A percentile compares a stretch with the other conserved stretches of the same genome.
Conservation (phyloP, 2,329 filamentous ascomycete genomes). For the Colletotrichum sp. region DNA sequence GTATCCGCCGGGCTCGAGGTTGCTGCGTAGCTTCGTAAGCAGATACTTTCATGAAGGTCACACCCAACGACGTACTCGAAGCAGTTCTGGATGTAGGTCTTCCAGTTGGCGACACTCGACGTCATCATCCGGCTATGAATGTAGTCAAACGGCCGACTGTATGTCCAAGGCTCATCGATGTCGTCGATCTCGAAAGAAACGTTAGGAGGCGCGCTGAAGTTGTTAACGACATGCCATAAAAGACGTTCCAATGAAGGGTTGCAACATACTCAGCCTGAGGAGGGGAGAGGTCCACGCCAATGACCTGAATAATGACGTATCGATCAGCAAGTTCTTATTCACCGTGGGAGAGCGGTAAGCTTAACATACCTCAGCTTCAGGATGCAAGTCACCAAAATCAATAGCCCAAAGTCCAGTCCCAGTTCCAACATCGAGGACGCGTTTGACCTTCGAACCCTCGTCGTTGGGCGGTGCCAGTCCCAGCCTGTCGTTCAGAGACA, state of each 20-base stretch:
- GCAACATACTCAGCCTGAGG: constrained; percentile 40
- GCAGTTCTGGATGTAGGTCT: constrained; percentile 38
- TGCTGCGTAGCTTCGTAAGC: constrained; percentile 8
- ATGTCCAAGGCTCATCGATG: constrained; percentile 44
- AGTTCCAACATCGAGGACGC: constrained; percentile 50
- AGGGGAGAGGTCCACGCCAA: constrained; percentile 45
- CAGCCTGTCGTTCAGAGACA: constrained; percentile 28
- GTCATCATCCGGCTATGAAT: constrained; percentile 43
- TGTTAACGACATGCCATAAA: background rate
- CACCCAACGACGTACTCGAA: constrained; percentile 28
- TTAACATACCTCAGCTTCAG: constrained; percentile 26
- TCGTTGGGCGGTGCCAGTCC: constrained; percentile 21
- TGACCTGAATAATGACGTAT: constrained; percentile 25
- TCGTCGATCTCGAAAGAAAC: constrained; percentile 52
- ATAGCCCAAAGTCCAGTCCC: constrained; percentile 53
- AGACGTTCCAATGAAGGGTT: background rate
- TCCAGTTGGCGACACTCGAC: constrained; percentile 37
- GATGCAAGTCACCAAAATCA: constrained; percentile 38
- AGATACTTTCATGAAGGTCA: background rate
- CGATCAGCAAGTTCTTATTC: background rate
- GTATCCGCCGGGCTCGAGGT: constrained; percentile 47
- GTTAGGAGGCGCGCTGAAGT: constrained; percentile 49
- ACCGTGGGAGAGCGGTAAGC: background rate
- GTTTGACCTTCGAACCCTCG: background rate
- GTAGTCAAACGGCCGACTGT: constrained; percentile 42